Evolutionary conservation across 2,329 filamentous ascomycete species (phyloP).

Genomic region (Podosphaera xanthii): DNA sequence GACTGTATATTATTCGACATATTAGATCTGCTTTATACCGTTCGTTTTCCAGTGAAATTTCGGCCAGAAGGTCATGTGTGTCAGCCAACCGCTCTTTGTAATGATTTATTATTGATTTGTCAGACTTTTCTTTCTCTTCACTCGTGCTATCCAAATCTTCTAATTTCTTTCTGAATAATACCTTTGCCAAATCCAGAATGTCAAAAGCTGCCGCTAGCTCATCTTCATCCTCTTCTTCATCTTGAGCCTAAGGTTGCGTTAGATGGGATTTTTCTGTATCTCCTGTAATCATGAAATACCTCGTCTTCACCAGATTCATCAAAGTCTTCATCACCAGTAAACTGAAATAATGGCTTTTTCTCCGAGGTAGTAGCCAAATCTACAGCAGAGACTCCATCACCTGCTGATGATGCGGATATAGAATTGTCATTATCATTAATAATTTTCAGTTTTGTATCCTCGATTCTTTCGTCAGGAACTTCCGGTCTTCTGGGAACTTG

Average conservation of each 20-base stretch:
- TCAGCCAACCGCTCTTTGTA: constrained; percentile 76
- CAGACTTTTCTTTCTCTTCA: constrained; percentile 24
- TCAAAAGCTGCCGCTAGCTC: constrained; percentile 63
- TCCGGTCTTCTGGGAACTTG: not conserved
- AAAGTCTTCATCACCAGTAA: constrained; percentile 85
- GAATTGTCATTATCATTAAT: not conserved
- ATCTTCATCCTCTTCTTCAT: constrained; percentile 40
- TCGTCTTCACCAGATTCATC: constrained; percentile 57
- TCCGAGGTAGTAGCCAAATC: constrained; percentile 13
- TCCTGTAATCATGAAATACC: constrained; percentile 23
- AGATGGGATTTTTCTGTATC: constrained; percentile 15
- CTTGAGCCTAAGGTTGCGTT: constrained; percentile 20
- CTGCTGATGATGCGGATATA: not conserved
- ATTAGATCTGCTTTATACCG: constrained; percentile 23
- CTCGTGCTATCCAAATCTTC: constrained; percentile 22
- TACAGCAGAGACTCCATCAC: not conserved
- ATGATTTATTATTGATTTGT: constrained; percentile 25
- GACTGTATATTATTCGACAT: not conserved
- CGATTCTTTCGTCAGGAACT: not conserved
- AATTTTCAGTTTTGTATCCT: not conserved
- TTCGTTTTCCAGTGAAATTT: constrained; percentile 94
- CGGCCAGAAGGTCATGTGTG: constrained; percentile 78
- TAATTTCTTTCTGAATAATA: constrained; percentile 36
- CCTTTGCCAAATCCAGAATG: constrained; percentile 57
- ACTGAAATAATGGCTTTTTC: constrained; percentile 71